Conservation (phyloP, 805 yeast species). For the Yarrowia sp. region DNA sequence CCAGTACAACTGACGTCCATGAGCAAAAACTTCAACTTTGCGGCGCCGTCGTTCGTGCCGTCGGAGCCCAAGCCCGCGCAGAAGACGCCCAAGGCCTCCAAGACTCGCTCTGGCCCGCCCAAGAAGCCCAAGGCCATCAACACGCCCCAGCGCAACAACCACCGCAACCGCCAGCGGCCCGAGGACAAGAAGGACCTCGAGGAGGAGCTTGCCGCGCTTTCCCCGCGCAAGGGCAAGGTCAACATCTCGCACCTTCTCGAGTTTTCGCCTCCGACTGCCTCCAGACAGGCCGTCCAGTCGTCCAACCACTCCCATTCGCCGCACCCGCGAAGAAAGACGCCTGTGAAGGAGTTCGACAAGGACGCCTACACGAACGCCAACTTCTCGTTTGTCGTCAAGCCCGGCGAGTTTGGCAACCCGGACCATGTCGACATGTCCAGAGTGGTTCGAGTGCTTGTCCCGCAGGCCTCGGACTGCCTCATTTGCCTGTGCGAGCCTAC, state of each 20-base stretch:
- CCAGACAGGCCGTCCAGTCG: neutral
- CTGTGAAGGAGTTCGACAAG: slow-evolving; percentile 32
- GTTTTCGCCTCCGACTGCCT: slow-evolving; percentile 12
- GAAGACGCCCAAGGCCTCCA: slow-evolving; percentile 7
- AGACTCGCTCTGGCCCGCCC: slow-evolving; percentile 3
- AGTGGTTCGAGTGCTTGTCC: slow-evolving; percentile 70
- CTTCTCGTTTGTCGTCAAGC: slow-evolving; percentile 77
- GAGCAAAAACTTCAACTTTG: slow-evolving; percentile 26
- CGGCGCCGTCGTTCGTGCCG: slow-evolving; percentile 25
- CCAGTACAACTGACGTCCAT: too few species aligned
- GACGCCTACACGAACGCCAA: slow-evolving; percentile 64
- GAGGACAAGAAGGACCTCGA: slow-evolving; percentile 3
- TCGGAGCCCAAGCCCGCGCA: slow-evolving; percentile 17
- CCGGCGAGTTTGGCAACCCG: slow-evolving; percentile 56
- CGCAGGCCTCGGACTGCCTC: slow-evolving; percentile 76
- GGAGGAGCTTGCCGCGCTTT: slow-evolving; percentile 4
- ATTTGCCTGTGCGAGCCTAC: slow-evolving; percentile 83
- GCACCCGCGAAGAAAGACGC: neutral
- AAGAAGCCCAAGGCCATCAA: slow-evolving; percentile 16
- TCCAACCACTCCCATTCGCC: slow-evolving; percentile 25
- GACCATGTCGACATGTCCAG: slow-evolving; percentile 59
- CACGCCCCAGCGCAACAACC: slow-evolving; percentile 21
- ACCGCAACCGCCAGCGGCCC: slow-evolving; percentile 11
- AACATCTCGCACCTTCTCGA: slow-evolving; percentile 16
- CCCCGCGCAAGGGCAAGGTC: slow-evolving; percentile 20